phyloP scores from a whole-genome alignment of 352 stramenopile species.

The Thalassiosira allenii region DNA sequence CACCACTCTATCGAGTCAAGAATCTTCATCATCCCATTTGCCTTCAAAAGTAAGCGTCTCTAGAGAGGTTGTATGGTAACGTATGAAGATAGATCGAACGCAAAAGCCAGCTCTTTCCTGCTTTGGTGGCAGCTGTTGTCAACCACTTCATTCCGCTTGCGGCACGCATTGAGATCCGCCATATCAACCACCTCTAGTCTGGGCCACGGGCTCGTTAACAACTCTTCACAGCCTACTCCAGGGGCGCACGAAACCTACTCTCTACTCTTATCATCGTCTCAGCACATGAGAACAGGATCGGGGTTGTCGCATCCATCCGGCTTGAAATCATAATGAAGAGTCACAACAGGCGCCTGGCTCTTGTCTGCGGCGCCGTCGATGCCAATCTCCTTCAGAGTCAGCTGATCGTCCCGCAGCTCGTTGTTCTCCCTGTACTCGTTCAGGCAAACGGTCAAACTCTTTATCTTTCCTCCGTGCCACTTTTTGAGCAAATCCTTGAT shows the following conservation, averaged over 20 bases:
- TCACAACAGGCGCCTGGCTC: constrained; percentile 29
- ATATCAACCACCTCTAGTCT: too few species aligned
- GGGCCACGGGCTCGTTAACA: too few species aligned
- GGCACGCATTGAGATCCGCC: too few species aligned
- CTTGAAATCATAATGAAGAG: constrained; percentile 58
- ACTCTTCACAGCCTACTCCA: not conserved
- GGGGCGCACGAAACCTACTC: not conserved
- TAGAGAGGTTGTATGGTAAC: too few species aligned
- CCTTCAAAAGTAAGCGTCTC: too few species aligned
- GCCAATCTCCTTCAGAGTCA: constrained; percentile 41
- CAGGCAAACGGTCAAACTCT: constrained; percentile 45
- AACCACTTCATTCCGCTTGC: too few species aligned
- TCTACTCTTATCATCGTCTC: not conserved
- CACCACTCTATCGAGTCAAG: too few species aligned
- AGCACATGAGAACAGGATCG: constrained; percentile 56
- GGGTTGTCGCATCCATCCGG: constrained; percentile 18
- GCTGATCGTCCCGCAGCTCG: constrained; percentile 43
- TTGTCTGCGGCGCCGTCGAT: constrained; percentile 34
- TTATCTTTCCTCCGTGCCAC: constrained; percentile 53
- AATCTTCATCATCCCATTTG: too few species aligned
- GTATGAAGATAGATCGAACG: too few species aligned
- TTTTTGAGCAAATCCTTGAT: constrained; percentile 58
- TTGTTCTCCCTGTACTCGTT: constrained; percentile 44
- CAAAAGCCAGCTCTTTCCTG: too few species aligned
- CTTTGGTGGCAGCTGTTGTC: too few species aligned